These are phyloP conservation scores for Sungouiozyma intestinalis DNA, from an alignment of 805 yeast genomes.

Conservation along the genomic window DNA sequence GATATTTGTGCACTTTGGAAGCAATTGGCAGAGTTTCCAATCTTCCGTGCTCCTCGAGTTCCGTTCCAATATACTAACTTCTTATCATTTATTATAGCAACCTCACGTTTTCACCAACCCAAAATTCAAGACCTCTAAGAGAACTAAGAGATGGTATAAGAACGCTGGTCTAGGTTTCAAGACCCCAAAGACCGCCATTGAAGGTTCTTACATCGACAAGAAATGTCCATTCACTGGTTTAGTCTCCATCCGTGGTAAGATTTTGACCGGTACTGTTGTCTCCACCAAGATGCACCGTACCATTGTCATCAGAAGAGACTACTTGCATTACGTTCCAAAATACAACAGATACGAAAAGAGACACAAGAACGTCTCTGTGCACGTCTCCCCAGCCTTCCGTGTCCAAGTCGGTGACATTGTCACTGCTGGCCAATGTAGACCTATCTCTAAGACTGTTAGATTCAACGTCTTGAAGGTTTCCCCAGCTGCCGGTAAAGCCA, in stretches of 20 bases:
- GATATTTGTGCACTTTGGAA: too few species aligned
- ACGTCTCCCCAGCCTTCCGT: constrained; percentile 99
- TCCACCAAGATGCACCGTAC: constrained; percentile 99
- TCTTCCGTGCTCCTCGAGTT: too few species aligned
- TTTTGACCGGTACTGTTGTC: constrained; percentile 97
- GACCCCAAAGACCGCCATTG: constrained; percentile 98
- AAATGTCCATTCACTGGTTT: constrained; percentile 98
- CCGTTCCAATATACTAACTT: too few species aligned
- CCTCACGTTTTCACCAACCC: constrained; percentile 99
- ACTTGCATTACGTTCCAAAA: constrained; percentile 99
- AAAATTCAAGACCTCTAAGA: constrained; percentile 96
- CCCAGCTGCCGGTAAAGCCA: constrained; percentile 67
- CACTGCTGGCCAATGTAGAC: constrained; percentile 99
- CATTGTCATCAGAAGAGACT: constrained; percentile 98
- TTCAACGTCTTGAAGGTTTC: constrained; percentile 97
- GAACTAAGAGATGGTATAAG: constrained; percentile 99
- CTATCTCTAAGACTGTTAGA: constrained; percentile 98
- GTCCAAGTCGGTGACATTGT: constrained; percentile 97
- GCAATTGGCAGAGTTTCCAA: too few species aligned
- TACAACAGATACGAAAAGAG: constrained; percentile 99
- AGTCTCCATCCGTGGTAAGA: constrained; percentile 98
- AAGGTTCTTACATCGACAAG: constrained; percentile 98
- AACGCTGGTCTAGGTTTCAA: constrained; percentile 99
- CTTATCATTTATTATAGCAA: constrained; percentile 53
- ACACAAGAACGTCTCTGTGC: constrained; percentile 99